Base-by-base conservation (phyloP, 306 rosid species). In the Spatholobus suberectus region DNA sequence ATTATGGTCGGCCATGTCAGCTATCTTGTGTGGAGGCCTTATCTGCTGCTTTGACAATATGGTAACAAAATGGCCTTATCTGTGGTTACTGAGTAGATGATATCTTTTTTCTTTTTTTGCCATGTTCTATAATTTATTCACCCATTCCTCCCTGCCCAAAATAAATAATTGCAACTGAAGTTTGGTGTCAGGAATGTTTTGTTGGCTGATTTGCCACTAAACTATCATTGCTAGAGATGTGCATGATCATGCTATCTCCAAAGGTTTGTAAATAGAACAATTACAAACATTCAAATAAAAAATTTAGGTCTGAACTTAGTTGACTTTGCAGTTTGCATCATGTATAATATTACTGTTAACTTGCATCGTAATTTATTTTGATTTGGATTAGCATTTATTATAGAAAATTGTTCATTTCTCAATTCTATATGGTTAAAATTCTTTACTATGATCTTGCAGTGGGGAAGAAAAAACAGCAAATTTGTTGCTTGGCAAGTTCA, bases 21-120 rank as follows among this genome's bases (percentile, higher is more conserved):
- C 91, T 96, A 52, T 96, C 99, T 52, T 96, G 99, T 75, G 99
- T 96, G 70, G 99, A 96, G 94, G 99, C 99, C 47, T 90, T 96
- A 86, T 91, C 99, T 73, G 99, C 98, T 6, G 99, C 98, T 83
- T 84, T 96, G 85, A 75, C 81, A 76, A 96, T 96, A 91, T 94
- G 99, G 99, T 94, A 91, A 49, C 52, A 14, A 70, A 44, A 67
- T 41, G 23, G 9, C 65, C 41, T 66, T 79, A 43, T 84, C 81
- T 65, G 18, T 35, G 3, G 20, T 35, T 5, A 12, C 34, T 41
- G 52, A 73, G 61, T 65, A 29, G 40, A 70, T 52, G 29, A 35
- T 41, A 18, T 63, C n/a, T 52, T 52, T 83, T 10, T 71, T 57
- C 18, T 68, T 18, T 68, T 17, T 73, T 29, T 37, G 17, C 10